Percentiles rank a stretch among this genome's conserved stretches.
phyloP scores from a whole-genome alignment of 306 rosid genomes.

The Psophocarpus tetragonolobus region DNA sequence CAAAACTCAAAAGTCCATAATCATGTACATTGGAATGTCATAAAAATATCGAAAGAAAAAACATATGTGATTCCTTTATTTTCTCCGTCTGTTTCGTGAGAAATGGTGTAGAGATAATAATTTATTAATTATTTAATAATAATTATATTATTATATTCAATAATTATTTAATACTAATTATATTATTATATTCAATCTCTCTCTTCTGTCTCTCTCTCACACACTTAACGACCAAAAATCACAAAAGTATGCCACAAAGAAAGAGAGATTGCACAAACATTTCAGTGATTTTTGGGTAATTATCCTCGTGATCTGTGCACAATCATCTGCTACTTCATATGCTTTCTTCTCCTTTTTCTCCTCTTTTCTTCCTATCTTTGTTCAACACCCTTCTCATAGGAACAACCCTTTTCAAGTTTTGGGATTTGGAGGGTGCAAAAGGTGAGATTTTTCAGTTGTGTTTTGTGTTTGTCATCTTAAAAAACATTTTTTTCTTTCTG shows the following conservation, averaged over 20 bases:
- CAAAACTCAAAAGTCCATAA: not conserved
- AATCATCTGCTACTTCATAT: constrained; percentile 29
- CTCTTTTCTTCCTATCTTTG: not conserved
- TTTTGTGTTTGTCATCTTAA: constrained; percentile 18
- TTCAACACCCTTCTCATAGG: constrained; percentile 2
- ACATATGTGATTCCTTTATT: constrained; percentile 27
- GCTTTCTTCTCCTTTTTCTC: not conserved
- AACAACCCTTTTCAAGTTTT: constrained; percentile 19
- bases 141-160: not conserved
- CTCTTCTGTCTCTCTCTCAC: not conserved
- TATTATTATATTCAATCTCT: not conserved
- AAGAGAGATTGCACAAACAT: constrained; percentile 30
- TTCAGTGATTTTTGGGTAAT: constrained; percentile 36
- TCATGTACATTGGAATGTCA: not conserved
- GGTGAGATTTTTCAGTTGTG: constrained; percentile 34
- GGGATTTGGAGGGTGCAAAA: constrained; percentile 8
- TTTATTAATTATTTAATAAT: not conserved
- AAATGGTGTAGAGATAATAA: constrained; percentile 27
- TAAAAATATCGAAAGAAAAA: not conserved
- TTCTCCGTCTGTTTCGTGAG: constrained; percentile 46
- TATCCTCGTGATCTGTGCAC: constrained; percentile 51
- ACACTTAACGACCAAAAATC: constrained; percentile 8
- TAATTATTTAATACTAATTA: not conserved
- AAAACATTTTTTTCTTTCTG: constrained; percentile 25
- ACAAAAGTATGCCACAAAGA: not conserved